Percentiles rank a stretch among this genome's conserved stretches.
phyloP scores from a whole-genome alignment of 352 stramenopile species.

The Globisporangium cylindrosporum region DNA sequence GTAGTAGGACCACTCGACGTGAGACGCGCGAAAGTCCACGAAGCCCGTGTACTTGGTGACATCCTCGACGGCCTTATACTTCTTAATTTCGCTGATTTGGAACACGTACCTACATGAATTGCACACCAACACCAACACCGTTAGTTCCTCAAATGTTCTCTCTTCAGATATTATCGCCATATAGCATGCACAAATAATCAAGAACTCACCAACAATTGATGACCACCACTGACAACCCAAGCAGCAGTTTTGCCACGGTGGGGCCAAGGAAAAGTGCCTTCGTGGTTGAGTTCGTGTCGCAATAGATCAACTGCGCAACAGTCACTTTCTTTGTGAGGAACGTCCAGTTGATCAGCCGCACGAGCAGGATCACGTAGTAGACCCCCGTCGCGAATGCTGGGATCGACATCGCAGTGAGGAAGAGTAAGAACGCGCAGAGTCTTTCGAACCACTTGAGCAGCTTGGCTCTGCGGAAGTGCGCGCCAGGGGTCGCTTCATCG shows the following conservation, averaged over 20 bases:
- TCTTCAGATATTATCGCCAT: not conserved
- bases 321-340: constrained; percentile 59
- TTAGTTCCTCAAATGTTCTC: not conserved
- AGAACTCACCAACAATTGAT: constrained; percentile 48
- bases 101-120: constrained; percentile 41
- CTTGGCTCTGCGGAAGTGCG: constrained; percentile 20
- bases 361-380: constrained; percentile 61
- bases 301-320: constrained; percentile 47
- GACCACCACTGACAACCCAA: constrained; percentile 42
- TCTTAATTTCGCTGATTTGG: constrained; percentile 38
- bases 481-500: constrained; percentile 16
- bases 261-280: constrained; percentile 49
- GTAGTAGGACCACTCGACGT: constrained; percentile 62
- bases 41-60: constrained; percentile 62
- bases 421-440: constrained; percentile 47
- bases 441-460: constrained; percentile 43
- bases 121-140: not conserved
- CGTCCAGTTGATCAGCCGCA: constrained; percentile 64
- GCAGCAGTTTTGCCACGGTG: constrained; percentile 34
- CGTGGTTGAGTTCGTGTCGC: constrained; percentile 10
- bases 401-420: constrained; percentile 57
- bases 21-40: constrained; percentile 40
- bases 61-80: constrained; percentile 27
- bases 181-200: not conserved
- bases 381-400: constrained; percentile 49